phyloP scores from a whole-genome alignment of 768 basidiomycete species.

The Hericium alpestre region DNA sequence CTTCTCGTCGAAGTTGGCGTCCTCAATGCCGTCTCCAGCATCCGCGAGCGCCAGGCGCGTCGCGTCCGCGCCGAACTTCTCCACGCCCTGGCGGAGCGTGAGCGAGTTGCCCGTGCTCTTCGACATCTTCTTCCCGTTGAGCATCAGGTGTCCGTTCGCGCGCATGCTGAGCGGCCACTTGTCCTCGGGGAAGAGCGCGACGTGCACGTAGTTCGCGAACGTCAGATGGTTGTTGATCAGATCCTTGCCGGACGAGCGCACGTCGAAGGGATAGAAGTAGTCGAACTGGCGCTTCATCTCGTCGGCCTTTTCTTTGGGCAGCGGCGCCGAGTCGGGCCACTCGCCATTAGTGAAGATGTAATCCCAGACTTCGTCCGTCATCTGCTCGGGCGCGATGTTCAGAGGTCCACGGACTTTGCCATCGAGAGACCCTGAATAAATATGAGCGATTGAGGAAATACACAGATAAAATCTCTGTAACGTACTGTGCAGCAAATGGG shows the following conservation, averaged over 20 bases:
- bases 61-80: slow-evolving; percentile 96
- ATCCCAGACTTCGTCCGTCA: slow-evolving; percentile 98
- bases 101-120: slow-evolving; percentile 95
- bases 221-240: slow-evolving; percentile 92
- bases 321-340: slow-evolving; percentile 55
- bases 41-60: slow-evolving; percentile 88
- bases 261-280: slow-evolving; percentile 97
- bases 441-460: slow-evolving; percentile 6
- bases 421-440: slow-evolving; percentile 51
- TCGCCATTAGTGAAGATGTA: slow-evolving; percentile 77
- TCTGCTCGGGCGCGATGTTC: slow-evolving; percentile 78
- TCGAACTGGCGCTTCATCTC: slow-evolving; percentile 81
- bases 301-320: slow-evolving; percentile 71
- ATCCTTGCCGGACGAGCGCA: slow-evolving; percentile 97
- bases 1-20: slow-evolving; percentile 99
- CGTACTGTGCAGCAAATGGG: slow-evolving; percentile 85
- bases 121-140: slow-evolving; percentile 98
- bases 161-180: slow-evolving; percentile 91
- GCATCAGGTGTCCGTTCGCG: slow-evolving; percentile 89
- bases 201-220: slow-evolving; percentile 89
- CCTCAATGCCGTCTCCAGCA: slow-evolving; percentile 94
- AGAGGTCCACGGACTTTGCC: slow-evolving; percentile 74
- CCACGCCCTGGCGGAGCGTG: slow-evolving; percentile 78
- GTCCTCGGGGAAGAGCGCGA: slow-evolving; percentile 83
- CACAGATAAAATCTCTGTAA: neutral